Percentiles rank a stretch among this genome's conserved stretches.
These are phyloP conservation scores for Truncatella angustata DNA, from an alignment of 2,329 filamentous ascomycete species.

Conservation along the genomic window DNA sequence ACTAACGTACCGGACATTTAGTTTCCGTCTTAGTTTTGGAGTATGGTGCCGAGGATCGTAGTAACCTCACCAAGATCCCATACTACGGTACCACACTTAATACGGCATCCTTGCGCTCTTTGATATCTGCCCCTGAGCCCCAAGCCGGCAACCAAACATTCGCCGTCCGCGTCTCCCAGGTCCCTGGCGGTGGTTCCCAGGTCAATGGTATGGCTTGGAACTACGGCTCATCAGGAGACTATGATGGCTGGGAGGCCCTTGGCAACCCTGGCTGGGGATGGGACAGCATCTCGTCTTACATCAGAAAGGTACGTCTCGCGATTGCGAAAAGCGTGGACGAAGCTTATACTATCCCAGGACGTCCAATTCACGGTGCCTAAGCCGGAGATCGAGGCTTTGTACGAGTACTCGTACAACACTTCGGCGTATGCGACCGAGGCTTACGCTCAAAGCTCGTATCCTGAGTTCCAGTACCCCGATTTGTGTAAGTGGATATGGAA, in stretches of 20 bases:
- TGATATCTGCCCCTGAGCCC: slow-evolving; percentile 2
- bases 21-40: slow-evolving; percentile 9
- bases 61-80: slow-evolving; percentile 8
- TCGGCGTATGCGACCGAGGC: slow-evolving; percentile 2
- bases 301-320: slow-evolving; percentile 19
- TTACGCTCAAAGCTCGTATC: neutral
- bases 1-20: neutral
- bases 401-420: slow-evolving; percentile 4
- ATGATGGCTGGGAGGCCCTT: slow-evolving; percentile 33
- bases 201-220: slow-evolving; percentile 27
- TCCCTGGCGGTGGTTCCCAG: slow-evolving; percentile 9
- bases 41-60: slow-evolving; percentile 5
- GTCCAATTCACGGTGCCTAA: slow-evolving; percentile 1
- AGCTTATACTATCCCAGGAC: neutral
- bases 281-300: slow-evolving; percentile 28
- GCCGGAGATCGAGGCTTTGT: neutral
- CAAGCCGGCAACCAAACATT: slow-evolving; percentile 3
- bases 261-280: slow-evolving; percentile 37
- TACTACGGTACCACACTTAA: slow-evolving; percentile 4
- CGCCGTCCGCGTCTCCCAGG: neutral
- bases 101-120: neutral
- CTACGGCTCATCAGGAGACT: slow-evolving; percentile 23
- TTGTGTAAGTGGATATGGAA: neutral
- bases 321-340: slow-evolving; percentile 5
- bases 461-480: slow-evolving; percentile 6